Base-by-base conservation (phyloP, 192 early-diverging fungal genomes). In the Chytriomyces sp. region DNA sequence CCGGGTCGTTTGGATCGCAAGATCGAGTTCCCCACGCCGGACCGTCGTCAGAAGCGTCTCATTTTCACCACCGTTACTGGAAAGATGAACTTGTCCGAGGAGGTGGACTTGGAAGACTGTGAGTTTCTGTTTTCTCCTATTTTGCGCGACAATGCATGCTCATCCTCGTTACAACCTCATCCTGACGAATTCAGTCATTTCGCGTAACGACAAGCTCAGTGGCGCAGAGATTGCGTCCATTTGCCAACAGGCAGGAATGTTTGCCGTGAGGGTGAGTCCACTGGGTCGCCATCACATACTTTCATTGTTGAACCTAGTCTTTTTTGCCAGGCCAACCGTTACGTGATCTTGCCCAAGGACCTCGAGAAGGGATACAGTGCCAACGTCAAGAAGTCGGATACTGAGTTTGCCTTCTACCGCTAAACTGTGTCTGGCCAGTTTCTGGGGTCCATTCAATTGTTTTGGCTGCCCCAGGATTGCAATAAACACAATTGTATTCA, bases 151-250 rank as follows among this genome's bases (percentile, higher is more conserved):
- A n/a, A n/a, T n/a, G n/a, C n/a, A n/a, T n/a, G n/a, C 12, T 65
- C 58, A 55, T 65, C 44, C 10, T 53, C n/a, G 41, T 65, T 65
- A 14, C 40, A 22, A 3, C 12, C 55, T 57, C 10, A n/a, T 33
- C 32, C 37, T 37, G 6, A 12, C 5, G 6, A 28, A 19, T 55
- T 41, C 54, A 95, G 93, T 96, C 86, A 91, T 99, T 2, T 93
- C 94, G 54, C 85, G 97, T 56, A 93, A 96, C 14, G 97, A 99
- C 81, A 98, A 96, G 79, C 84, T 99, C 49, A 93, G 91, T 64
- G 96, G 96, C 64, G 97, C 97, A 53, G 96, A 99, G 78, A 96
- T 98, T 79, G 92, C 95, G 5, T 91, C 95, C n/a, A 96, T 98
- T 73, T 96, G 94, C 70, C 97, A 99, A 73, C 93, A 95, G 75